These are phyloP conservation scores for Glarea lozoyensis DNA, from an alignment of 495 filamentous ascomycete genomes.

Conservation along the genomic window DNA sequence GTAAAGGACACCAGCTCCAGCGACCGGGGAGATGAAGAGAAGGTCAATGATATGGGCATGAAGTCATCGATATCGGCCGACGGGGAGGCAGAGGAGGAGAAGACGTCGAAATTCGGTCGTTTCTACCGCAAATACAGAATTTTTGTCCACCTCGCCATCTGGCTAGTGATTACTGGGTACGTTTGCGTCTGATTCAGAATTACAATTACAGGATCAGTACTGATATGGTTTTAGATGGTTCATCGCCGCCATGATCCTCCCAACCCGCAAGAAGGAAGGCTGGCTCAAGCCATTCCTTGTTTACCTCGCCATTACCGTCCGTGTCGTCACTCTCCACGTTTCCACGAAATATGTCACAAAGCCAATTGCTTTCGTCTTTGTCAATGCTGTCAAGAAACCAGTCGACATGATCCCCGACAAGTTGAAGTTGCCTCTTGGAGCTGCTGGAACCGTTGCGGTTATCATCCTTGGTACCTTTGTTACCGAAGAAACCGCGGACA, in stretches of 20 bases:
- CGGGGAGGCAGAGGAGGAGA: not conserved
- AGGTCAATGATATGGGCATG: conserved; percentile 5
- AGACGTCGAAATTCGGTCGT: not conserved
- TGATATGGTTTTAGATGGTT: conserved; percentile 56
- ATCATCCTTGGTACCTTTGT: conserved; percentile 70
- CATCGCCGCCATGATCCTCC: conserved; percentile 70
- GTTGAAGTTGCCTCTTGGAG: conserved; percentile 49
- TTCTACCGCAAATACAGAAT: conserved; percentile 33
- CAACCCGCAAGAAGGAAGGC: conserved; percentile 60
- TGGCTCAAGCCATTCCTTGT: conserved; percentile 84
- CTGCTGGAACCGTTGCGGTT: conserved; percentile 50
- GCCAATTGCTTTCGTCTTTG: conserved; percentile 61
- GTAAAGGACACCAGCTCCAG: no score
- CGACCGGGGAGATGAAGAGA: no score
- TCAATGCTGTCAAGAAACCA: conserved; percentile 35
- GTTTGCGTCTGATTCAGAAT: conserved; percentile 16
- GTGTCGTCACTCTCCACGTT: conserved; percentile 65
- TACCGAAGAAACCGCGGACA: conserved; percentile 58
- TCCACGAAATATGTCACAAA: conserved; percentile 54
- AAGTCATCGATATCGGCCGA: not conserved
- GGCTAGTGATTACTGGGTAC: conserved; percentile 53
- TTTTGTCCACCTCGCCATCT: conserved; percentile 40
- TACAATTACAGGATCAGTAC: not conserved
- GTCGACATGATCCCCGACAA: conserved; percentile 50
- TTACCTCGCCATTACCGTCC: conserved; percentile 64